phyloP scores from a whole-genome alignment of 2,329 filamentous ascomycete species.

The Diaporthe sp. region DNA sequence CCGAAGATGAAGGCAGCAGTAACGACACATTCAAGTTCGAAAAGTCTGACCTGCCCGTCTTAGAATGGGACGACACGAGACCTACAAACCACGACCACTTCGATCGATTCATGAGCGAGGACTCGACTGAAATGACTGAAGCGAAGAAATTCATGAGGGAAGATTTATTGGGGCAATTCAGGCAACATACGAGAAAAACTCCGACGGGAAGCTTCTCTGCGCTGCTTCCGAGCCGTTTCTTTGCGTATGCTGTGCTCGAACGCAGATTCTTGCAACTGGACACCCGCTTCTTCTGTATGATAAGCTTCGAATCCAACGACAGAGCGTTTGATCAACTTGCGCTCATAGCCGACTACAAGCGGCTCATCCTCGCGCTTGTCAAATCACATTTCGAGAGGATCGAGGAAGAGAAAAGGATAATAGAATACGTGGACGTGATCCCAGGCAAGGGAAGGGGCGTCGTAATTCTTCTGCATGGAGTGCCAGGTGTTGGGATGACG shows the following conservation, averaged over 20 bases:
- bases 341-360: background rate
- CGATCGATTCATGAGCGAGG: fast-evolving
- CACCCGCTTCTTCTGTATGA: background rate
- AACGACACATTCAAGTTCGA: too few species aligned
- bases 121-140: fast-evolving
- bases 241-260: background rate
- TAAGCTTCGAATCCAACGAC: background rate
- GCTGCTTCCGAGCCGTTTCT: background rate
- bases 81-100: fast-evolving
- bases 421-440: conserved; percentile 24
- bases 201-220: background rate
- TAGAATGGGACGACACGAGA: background rate
- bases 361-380: background rate
- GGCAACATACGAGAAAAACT: fast-evolving
- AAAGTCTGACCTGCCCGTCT: background rate
- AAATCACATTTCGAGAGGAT: conserved; percentile 17
- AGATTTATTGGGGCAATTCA: background rate
- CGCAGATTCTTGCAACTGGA: background rate
- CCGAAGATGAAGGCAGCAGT: fast-evolving
- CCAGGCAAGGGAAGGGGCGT: conserved; percentile 48
- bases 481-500: conserved; percentile 52
- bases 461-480: conserved; percentile 47
- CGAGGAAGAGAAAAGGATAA: background rate
- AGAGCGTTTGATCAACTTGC: conserved; percentile 6
- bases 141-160: background rate